Percentiles rank a stretch among this genome's conserved stretches.
Conservation (phyloP, 176 grass and related monocot genomes). For the Phragmites australis region DNA sequence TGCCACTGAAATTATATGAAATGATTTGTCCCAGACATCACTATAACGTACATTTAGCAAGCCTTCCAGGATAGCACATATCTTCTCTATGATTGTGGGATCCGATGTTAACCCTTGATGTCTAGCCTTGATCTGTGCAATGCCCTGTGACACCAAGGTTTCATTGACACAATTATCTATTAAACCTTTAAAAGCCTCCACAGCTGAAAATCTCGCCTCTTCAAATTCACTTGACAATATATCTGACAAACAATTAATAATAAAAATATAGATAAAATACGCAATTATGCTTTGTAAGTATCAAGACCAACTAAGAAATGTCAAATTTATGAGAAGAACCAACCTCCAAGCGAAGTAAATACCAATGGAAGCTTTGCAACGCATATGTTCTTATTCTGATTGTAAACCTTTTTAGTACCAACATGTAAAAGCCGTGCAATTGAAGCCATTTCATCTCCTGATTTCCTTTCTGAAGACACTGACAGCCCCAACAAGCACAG, state of each 20-base stretch:
- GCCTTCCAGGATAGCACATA: constrained; percentile 77
- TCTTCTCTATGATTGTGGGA: constrained; percentile 83
- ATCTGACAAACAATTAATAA: constrained; percentile 46
- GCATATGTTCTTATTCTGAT: constrained; percentile 63
- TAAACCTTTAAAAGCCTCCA: constrained; percentile 72
- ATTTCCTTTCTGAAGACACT: constrained; percentile 65
- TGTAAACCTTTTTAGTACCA: constrained; percentile 67
- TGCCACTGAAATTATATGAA: constrained; percentile 65
- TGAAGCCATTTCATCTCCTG: constrained; percentile 77
- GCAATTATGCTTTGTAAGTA: neutral
- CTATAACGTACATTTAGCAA: constrained; percentile 69
- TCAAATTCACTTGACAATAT: constrained; percentile 89
- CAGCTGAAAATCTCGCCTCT: constrained; percentile 80
- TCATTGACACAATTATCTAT: constrained; percentile 70
- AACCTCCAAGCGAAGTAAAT: constrained; percentile 89
- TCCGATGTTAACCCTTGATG: constrained; percentile 53
- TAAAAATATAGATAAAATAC: neutral
- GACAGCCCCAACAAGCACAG: constrained; percentile 66
- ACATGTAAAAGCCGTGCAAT: constrained; percentile 70
- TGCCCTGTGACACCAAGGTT: constrained; percentile 67
- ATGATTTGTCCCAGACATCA: constrained; percentile 90
- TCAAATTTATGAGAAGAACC: constrained; percentile 27
- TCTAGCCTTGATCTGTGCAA: constrained; percentile 72
- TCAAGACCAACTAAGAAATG: neutral
- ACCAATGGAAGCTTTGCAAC: constrained; percentile 72